Percentiles rank a stretch among this genome's conserved stretches.
Conservation (phyloP, 768 basidiomycete genomes). For the Suillus bovinus region DNA sequence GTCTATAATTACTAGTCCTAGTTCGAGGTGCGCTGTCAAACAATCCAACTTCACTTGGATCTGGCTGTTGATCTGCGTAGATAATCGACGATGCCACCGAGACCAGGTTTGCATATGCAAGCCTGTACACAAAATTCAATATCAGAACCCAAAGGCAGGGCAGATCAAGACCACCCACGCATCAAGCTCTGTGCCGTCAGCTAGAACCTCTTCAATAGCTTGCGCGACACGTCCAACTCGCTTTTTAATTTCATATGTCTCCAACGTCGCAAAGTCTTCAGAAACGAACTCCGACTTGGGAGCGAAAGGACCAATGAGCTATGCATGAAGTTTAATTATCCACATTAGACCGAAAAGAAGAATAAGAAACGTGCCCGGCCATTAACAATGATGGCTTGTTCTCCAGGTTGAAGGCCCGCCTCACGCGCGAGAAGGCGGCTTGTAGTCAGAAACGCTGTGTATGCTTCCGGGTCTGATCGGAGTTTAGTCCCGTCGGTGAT, state of each 20-base stretch:
- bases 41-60: constrained; percentile 70
- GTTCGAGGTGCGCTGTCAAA: constrained; percentile 66
- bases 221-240: constrained; percentile 68
- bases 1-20: constrained; percentile 58
- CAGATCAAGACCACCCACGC: constrained; percentile 36
- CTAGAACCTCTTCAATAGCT: constrained; percentile 57
- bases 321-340: constrained; percentile 6
- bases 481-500: constrained; percentile 21
- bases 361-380: constrained; percentile 64
- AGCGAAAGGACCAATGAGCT: constrained; percentile 80
- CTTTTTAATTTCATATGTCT: constrained; percentile 71
- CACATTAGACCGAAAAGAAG: constrained; percentile 1
- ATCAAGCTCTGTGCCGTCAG: constrained; percentile 39
- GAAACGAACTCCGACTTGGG: constrained; percentile 53
- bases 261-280: constrained; percentile 73
- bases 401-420: constrained; percentile 58
- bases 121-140: constrained; percentile 37
- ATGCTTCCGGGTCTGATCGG: constrained; percentile 28
- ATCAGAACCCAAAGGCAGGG: neutral
- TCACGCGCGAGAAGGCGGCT: constrained; percentile 52
- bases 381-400: constrained; percentile 71
- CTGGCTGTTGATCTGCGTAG: constrained; percentile 67
- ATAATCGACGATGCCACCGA: constrained; percentile 72
- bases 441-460: constrained; percentile 43
- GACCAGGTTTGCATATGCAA: constrained; percentile 56